These are phyloP conservation scores for Meyerozyma smithsonii DNA, from an alignment of 1,139 yeast species.

Conservation along the genomic window DNA sequence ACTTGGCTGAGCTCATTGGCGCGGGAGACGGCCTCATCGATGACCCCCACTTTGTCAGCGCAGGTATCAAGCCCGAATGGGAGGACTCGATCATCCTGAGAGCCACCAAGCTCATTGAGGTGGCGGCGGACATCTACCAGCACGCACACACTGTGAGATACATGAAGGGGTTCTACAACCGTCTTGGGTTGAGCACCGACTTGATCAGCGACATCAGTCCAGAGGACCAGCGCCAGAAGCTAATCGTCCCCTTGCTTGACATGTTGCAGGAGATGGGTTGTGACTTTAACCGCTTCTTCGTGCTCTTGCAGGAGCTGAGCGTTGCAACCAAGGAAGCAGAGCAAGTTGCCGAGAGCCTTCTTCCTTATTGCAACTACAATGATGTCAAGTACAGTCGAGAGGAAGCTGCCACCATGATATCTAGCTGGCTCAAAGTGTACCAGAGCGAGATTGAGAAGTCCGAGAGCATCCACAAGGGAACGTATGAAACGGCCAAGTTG, in stretches of 20 bases:
- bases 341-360: constrained; percentile 28
- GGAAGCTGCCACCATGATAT: constrained; percentile 27
- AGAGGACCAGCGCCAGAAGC: constrained; percentile 34
- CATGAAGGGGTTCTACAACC: constrained; percentile 51
- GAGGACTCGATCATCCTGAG: constrained; percentile 50
- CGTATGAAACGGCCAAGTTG: constrained; percentile 26
- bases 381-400: constrained; percentile 24
- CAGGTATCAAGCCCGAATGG: constrained; percentile 39
- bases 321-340: constrained; percentile 15
- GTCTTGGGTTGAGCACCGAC: constrained; percentile 59
- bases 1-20: constrained; percentile 76
- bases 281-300: constrained; percentile 79
- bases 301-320: constrained; percentile 47
- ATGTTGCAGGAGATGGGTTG: constrained; percentile 57
- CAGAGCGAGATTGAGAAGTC: constrained; percentile 32
- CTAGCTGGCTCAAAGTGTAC: constrained; percentile 38
- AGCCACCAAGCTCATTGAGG: constrained; percentile 62
- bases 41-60: constrained; percentile 27
- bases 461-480: constrained; percentile 19
- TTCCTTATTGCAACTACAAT: constrained; percentile 15
- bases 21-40: constrained; percentile 51
- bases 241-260: constrained; percentile 61
- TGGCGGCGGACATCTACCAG: constrained; percentile 64
- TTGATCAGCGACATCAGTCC: constrained; percentile 34
- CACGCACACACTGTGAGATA: constrained; percentile 57